phyloP scores from a whole-genome alignment of 2,329 filamentous ascomycete genomes.

The Trichocomaceae sp. region DNA sequence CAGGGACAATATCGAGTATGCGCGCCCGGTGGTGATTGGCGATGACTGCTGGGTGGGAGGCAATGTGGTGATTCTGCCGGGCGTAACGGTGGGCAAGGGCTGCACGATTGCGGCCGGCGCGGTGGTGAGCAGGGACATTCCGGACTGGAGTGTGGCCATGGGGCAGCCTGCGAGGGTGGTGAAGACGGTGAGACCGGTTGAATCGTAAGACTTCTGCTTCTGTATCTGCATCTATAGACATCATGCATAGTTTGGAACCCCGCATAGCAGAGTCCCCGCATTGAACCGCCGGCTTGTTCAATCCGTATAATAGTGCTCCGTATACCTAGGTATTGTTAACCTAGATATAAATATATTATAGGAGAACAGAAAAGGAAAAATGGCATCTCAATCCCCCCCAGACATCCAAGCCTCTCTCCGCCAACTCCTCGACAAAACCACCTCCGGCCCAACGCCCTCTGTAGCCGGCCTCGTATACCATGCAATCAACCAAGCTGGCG shows the following conservation, averaged over 20 bases:
- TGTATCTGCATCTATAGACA: too few species aligned
- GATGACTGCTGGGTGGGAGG: conserved; percentile 46
- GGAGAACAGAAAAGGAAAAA: not conserved
- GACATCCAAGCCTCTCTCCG: conserved; percentile 10
- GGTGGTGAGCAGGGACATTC: conserved; percentile 33
- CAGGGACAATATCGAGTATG: conserved; percentile 45
- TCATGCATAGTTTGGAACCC: too few species aligned
- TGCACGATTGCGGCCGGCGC: conserved; percentile 36
- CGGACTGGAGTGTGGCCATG: conserved; percentile 14
- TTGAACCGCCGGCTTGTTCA: too few species aligned
- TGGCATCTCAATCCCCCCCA: conserved; percentile 9
- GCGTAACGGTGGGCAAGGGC: conserved; percentile 38
- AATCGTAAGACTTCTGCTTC: not conserved
- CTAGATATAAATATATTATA: too few species aligned
- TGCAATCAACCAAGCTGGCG: conserved; percentile 22
- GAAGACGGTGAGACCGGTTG: conserved; percentile 11
- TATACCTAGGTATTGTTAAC: too few species aligned
- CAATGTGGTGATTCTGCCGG: conserved; percentile 39
- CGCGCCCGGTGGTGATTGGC: conserved; percentile 44
- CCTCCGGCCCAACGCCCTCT: conserved; percentile 4
- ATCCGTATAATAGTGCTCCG: too few species aligned
- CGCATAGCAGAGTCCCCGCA: too few species aligned
- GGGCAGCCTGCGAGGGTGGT: conserved; percentile 14
- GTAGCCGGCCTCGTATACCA: conserved; percentile 18
- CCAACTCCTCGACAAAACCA: conserved; percentile 11